Base-by-base conservation (phyloP, 805 yeast species). In the Saturnispora silvae region DNA sequence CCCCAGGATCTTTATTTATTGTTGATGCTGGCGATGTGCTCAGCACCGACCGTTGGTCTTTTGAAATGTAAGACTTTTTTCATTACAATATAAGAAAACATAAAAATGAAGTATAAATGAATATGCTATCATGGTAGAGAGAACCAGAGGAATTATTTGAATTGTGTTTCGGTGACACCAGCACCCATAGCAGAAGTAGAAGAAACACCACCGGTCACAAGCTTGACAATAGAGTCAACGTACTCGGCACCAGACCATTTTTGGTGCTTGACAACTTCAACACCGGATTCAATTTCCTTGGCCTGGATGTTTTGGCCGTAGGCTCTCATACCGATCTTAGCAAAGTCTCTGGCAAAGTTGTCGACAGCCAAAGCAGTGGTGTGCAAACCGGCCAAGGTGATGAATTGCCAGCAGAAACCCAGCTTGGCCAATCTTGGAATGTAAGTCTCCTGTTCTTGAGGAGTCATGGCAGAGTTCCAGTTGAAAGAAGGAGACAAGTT, bases 221-320 rank as follows among this genome's bases (percentile, higher is more conserved):
- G 68, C 62, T 80, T 86, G 60, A 89, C 76, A 54, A 89, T 68
- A 42, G 84, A 79, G 62, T 89, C 97, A 55, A 89, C 81, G 67
- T 85, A 87, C 64, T 84, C 95, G 22, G 97, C 97, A 57, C 97
- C 97, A 30, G 96, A 85, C 97, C 97, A 89, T 63, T 87, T 85
- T 64, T 89, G 97, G 63, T 89, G 97, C 70, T 86, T 89, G 46
- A 89, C 94, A 42, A 89, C 95, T 62, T 89, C 97, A 47, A 87
- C 95, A 47, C 84, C 87, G 42, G 68, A 68, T 52, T 79, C 84
- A 59, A 87, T 82, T 68, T 89, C 97, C 43, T 77, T 81, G 45
- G 77, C 74, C 67, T 89, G 97, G 43, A 89, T 79, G 46, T 67
- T 67, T 57, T 77, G 80, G 40, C 96, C 97, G 59, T 89, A 89